Evolutionary conservation across 192 early-diverging fungal genomes (phyloP).

Genomic region (Linnemannia schmuckeri): DNA sequence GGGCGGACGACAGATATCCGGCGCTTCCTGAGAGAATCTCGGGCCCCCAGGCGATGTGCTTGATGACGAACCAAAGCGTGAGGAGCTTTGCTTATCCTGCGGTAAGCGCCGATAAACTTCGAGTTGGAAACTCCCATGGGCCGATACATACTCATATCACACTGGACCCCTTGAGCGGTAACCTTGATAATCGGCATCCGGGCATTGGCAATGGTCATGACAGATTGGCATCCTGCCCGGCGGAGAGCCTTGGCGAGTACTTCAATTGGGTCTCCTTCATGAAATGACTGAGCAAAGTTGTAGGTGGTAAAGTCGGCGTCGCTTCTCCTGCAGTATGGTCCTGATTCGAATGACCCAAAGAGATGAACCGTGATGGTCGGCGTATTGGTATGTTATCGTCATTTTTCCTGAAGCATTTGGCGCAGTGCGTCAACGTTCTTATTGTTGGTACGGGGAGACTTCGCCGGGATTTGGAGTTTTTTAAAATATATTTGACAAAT

Average conservation of each 20-base stretch:
- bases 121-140: background rate
- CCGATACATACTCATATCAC: constrained; percentile 10
- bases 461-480: background rate
- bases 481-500: background rate
- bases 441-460: background rate
- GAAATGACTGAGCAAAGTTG: background rate
- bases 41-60: background rate
- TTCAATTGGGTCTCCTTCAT: background rate
- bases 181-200: constrained; percentile 12
- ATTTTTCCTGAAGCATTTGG: background rate
- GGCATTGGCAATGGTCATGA: background rate
- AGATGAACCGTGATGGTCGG: background rate
- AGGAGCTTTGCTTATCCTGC: background rate
- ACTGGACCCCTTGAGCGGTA: background rate
- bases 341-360: constrained; percentile 3
- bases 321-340: background rate
- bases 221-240: background rate
- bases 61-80: constrained; percentile 16
- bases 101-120: constrained; percentile 14
- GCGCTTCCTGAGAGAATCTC: constrained; percentile 6
- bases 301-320: constrained; percentile 3
- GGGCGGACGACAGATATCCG: background rate
- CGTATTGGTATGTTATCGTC: background rate
- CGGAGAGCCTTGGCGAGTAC: background rate
- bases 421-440: background rate